Evolutionary conservation across 2,329 filamentous ascomycete species (phyloP), one percentile per base, ranked within the genome.

Genomic region (Fonsecaea multimorphosa): DNA sequence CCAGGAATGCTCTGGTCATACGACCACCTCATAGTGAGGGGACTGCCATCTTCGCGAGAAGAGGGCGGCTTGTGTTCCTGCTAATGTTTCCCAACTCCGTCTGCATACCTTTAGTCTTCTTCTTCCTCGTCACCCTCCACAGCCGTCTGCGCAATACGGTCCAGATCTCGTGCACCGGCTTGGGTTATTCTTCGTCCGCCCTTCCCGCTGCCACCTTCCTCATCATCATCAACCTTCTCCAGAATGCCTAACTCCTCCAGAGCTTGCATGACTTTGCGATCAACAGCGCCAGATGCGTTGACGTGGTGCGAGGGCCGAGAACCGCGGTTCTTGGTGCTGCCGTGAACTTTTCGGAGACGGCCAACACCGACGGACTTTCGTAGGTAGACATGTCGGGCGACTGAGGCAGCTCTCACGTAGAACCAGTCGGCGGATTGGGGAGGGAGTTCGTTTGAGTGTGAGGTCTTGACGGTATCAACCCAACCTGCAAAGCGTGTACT

Each of bases 381-480:
- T 82, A 99, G 87, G 88, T 99, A 99, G 87, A 99, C 90, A 87
- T 98, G 94, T 80, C 93, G 93, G 78, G 95, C 95, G 80, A 99
- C 90, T 74, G 94, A 89, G 76, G 95, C 95, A 77, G 94, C 93
- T 80, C 95, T 93, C 81, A 89, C 81, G 85, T 90, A 90, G 85
- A 87, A 89, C 95, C 95, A 99, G 88, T 99, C 95, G 80, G 93
- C 92, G 83, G 93, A 91, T 89, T 98, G 93, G 78, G 94, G 95
- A 78, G 94, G 94, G 76, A 99, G 91, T 87, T 99, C 95, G 85
- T 97, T 97, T 81, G 91, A 91, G 80, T 90, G 87, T 78, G 92
- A 94, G 76, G 94, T 97, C 91, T 99, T 99, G 86, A 98, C 95
- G 79, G 94, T 97, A 82, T 99, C 95, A 82, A 97, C 94, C 94